phyloP scores from a whole-genome alignment of 2,329 filamentous ascomycete species.

The Coniochaeta hoffmannii region DNA sequence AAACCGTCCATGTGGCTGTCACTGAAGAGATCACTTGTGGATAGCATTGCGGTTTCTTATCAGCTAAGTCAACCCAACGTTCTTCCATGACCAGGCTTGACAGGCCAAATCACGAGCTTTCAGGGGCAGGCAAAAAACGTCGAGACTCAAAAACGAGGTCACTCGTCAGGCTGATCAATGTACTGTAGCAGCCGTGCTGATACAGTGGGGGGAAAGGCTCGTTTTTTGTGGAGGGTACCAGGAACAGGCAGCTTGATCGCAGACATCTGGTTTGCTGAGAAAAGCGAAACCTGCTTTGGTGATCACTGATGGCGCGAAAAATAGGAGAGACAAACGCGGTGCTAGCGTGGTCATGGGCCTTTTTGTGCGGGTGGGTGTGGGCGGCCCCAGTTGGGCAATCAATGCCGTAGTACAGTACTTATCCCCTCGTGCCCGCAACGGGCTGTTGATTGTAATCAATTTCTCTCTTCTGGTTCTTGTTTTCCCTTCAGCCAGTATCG shows the following conservation, averaged over 20 bases:
- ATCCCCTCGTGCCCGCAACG: not conserved
- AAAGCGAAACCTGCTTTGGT: not conserved
- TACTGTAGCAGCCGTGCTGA: too few species aligned
- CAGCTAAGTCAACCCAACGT: not conserved
- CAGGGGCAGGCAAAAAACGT: not conserved
- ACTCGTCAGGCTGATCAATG: not conserved
- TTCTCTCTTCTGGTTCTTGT: not conserved
- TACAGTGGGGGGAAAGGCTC: not conserved
- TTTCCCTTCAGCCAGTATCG: not conserved
- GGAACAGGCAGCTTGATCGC: not conserved
- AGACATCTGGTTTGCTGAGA: not conserved
- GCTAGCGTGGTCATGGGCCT: not conserved
- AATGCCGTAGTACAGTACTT: not conserved
- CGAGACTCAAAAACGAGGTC: not conserved
- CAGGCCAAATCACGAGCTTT: not conserved
- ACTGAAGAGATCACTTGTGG: not conserved
- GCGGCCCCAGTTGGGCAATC: not conserved
- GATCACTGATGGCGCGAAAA: not conserved
- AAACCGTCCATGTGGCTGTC: not conserved
- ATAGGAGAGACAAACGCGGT: constrained; percentile 1
- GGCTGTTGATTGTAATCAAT: not conserved
- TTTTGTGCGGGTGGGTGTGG: not conserved
- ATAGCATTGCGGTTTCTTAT: not conserved
- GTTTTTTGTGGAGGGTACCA: not conserved
- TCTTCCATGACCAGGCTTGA: not conserved